Base-by-base conservation (phyloP, 2,329 filamentous ascomycete genomes). In the Colletotrichum costaricense region DNA sequence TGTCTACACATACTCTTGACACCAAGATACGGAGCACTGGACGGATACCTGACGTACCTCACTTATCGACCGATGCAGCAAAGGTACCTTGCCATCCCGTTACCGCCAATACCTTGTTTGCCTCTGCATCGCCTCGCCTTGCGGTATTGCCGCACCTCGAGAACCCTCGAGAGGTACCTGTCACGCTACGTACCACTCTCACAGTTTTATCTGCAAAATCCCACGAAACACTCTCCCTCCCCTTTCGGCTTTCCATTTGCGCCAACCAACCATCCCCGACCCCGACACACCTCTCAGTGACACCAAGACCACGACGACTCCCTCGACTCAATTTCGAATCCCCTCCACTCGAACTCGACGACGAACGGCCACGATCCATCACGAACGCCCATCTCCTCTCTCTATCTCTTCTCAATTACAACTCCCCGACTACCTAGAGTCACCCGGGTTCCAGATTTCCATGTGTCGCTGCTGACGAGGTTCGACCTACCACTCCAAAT, bases 381-480 rank as follows among this genome's bases (percentile, higher is more conserved):
- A 49, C 67, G 62, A 49, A 49, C 14, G n/a, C 19, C 57, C 35
- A 49, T 67, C 56, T 26, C 59, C 16, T 7, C 33, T 9, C 24
- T 52, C 30, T 35, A 12, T 35, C 33, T 35, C 33, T 65, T 16
- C 38, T 52, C 52, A 52, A 64, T 60, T 38, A 19, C 46, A n/a
- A 35, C 69, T 49, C 42, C 42, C 42, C 19, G 42, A 49, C 42
- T 19, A 38, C 19, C 69, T 22, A 65, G 70, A 66, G 67, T 73
- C 67, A 30, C 46, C 54, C 54, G 38, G 26, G 54, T 42, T 49
- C 60, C 60, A 30, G 30, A 26, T 66, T 73, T 60, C 67, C 70
- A 74, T 74, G 72, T 72, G 72, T 74, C 63, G 72, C 68, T 74
- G 72, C 63, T 74, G 72, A 74, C 72, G 63, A 72, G 56, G 57